Percentiles rank a stretch among this genome's conserved stretches.
Conservation (phyloP, 192 early-diverging fungal species). For the Gryganskiella cystojenkinii region DNA sequence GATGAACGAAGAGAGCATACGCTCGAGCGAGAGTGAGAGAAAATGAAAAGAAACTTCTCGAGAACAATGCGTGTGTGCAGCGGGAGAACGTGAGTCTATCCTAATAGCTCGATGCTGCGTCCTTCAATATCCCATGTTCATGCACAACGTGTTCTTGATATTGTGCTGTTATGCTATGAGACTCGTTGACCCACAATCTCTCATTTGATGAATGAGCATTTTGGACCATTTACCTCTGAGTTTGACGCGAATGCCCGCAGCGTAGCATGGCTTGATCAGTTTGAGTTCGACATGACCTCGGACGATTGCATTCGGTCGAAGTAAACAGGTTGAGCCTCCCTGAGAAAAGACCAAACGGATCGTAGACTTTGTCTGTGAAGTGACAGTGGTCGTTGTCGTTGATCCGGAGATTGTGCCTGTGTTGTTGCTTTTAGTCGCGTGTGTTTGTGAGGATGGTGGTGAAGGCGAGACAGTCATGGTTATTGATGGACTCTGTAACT, state of each 20-base stretch:
- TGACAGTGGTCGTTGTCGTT: neutral
- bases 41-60: too few species aligned
- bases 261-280: constrained; percentile 47
- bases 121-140: too few species aligned
- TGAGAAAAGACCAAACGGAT: constrained; percentile 35
- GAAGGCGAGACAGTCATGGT: constrained; percentile 24
- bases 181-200: too few species aligned
- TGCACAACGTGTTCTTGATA: too few species aligned
- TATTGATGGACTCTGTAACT: neutral
- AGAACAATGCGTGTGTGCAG: too few species aligned
- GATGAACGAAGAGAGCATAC: too few species aligned
- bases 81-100: too few species aligned
- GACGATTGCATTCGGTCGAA: constrained; percentile 41
- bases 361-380: constrained; percentile 14
- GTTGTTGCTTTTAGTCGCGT: too few species aligned
- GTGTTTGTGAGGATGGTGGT: neutral
- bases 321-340: constrained; percentile 40
- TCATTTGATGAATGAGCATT: too few species aligned
- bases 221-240: constrained; percentile 32
- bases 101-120: too few species aligned
- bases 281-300: constrained; percentile 48
- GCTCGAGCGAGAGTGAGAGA: too few species aligned
- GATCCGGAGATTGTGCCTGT: neutral
- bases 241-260: constrained; percentile 39
- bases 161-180: too few species aligned